These are phyloP conservation scores for Phytophthora podocarpi DNA, from an alignment of 352 stramenopile species.

Conservation along the genomic window DNA sequence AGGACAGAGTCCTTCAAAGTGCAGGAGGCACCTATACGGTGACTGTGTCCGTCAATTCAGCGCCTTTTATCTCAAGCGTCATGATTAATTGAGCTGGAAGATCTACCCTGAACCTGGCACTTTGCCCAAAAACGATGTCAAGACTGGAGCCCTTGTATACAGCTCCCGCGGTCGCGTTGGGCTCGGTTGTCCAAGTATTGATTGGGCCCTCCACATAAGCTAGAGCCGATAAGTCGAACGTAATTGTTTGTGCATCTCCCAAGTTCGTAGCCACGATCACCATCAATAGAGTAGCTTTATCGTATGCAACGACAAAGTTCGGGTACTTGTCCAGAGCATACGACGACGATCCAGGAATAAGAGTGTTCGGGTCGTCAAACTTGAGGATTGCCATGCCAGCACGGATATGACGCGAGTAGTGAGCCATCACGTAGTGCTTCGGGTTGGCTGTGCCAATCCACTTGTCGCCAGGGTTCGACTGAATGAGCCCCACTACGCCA, in stretches of 20 bases:
- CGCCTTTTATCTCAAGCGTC: conserved; percentile 5
- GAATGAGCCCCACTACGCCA: conserved; percentile 43
- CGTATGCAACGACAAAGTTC: conserved; percentile 19
- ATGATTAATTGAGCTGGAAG: conserved; percentile 12
- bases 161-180: conserved; percentile 1
- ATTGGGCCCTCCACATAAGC: neutral
- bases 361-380: conserved; percentile 19
- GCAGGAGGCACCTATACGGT: no score
- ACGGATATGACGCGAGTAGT: conserved; percentile 56
- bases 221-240: conserved; percentile 9
- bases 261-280: conserved; percentile 18
- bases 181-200: conserved; percentile 15
- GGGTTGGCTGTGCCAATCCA: conserved; percentile 41
- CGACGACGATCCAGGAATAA: conserved; percentile 11
- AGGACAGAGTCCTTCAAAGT: no score
- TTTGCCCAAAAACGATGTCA: conserved; percentile 9
- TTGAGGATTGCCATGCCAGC: conserved; percentile 45
- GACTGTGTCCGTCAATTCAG: conserved; percentile 4
- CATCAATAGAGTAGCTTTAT: conserved; percentile 7
- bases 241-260: conserved; percentile 11
- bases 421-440: conserved; percentile 54
- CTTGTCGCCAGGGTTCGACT: conserved; percentile 43
- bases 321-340: conserved; percentile 16
- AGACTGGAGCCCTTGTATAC: conserved; percentile 20
- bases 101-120: conserved; percentile 9